Conservation (phyloP, 2,329 filamentous ascomycete species). For the Ophiostoma angusticollis region DNA sequence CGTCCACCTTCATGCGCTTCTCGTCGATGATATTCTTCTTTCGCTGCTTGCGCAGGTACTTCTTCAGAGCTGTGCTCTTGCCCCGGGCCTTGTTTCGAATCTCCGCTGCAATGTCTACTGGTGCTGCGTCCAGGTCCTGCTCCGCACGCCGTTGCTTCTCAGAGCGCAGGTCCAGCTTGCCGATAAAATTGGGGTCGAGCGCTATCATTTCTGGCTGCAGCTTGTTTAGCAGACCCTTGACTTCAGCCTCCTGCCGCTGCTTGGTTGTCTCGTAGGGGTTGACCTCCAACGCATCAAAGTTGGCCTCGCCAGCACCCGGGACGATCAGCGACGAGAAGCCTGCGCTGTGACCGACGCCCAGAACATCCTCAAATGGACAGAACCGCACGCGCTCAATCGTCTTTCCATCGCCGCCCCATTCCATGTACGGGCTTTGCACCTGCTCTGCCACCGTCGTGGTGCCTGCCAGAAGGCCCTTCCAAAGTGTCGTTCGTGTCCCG, state of each 20-base stretch:
- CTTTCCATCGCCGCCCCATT: constrained; percentile 78
- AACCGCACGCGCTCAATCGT: constrained; percentile 70
- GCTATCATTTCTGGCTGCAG: constrained; percentile 95
- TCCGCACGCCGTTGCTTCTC: constrained; percentile 66
- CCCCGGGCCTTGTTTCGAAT: constrained; percentile 60
- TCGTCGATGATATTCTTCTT: constrained; percentile 94
- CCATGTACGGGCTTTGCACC: constrained; percentile 80
- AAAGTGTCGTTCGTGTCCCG: constrained; percentile 80
- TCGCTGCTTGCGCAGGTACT: constrained; percentile 83
- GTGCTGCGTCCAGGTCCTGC: constrained; percentile 63
- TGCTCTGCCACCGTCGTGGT: constrained; percentile 59
- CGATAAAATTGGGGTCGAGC: constrained; percentile 82
- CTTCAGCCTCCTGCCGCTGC: constrained; percentile 85
- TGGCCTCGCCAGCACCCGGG: constrained; percentile 90
- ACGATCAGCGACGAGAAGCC: constrained; percentile 87
- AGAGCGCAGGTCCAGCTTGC: constrained; percentile 70
- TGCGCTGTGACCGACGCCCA: constrained; percentile 64
- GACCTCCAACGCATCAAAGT: constrained; percentile 84
- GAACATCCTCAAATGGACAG: constrained; percentile 90
- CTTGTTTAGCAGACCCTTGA: constrained; percentile 84
- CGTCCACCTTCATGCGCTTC: constrained; percentile 75
- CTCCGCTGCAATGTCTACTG: constrained; percentile 43
- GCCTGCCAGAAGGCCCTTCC: constrained; percentile 57
- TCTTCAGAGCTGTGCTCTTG: constrained; percentile 77
- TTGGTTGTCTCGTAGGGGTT: constrained; percentile 93